These are phyloP conservation scores for Penicillium daleae DNA, from an alignment of 495 filamentous ascomycete species.

Conservation along the genomic window DNA sequence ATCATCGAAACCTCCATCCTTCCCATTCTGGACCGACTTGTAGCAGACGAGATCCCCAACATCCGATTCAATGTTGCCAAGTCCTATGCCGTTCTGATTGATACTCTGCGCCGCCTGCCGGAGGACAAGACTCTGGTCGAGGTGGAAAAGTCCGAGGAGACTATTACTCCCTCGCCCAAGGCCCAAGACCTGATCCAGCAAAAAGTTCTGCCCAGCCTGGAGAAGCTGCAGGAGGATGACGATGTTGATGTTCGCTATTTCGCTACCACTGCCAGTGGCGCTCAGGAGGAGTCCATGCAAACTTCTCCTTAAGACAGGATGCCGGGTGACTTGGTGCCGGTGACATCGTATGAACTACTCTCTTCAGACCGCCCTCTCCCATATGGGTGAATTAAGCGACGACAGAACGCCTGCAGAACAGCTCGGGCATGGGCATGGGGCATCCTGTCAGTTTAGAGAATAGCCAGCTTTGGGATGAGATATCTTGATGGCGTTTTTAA, in stretches of 20 bases:
- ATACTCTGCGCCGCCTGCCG: conserved; percentile 85
- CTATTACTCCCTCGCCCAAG: conserved; percentile 64
- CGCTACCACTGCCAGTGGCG: conserved; percentile 69
- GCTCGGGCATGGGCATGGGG: conserved; percentile 22
- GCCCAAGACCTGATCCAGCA: conserved; percentile 85
- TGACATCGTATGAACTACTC: conserved; percentile 18
- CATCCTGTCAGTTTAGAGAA: conserved; percentile 43
- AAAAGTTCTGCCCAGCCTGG: conserved; percentile 83
- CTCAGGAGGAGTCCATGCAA: conserved; percentile 53
- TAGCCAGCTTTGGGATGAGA: conserved; percentile 46
- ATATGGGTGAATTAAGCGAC: conserved; percentile 25
- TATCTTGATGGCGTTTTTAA: conserved; percentile 48
- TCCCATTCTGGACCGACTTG: conserved; percentile 92
- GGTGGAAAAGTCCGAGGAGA: conserved; percentile 75
- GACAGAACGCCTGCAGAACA: conserved; percentile 21
- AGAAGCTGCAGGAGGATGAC: conserved; percentile 93
- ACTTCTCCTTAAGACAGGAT: conserved; percentile 46
- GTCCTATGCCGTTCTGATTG: conserved; percentile 87
- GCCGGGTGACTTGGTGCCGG: not conserved
- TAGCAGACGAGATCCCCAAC: conserved; percentile 93
- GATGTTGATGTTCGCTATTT: conserved; percentile 98
- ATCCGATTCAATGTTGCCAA: conserved; percentile 99
- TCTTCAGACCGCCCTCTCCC: conserved; percentile 11
- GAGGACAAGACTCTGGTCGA: conserved; percentile 82
- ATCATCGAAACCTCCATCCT: conserved; percentile 92